A percentile compares a stretch with the other conserved stretches of the same genome.
Evolutionary conservation across 768 basidiomycete species (phyloP).

Genomic region (Phanerodontia chrysosporium): DNA sequence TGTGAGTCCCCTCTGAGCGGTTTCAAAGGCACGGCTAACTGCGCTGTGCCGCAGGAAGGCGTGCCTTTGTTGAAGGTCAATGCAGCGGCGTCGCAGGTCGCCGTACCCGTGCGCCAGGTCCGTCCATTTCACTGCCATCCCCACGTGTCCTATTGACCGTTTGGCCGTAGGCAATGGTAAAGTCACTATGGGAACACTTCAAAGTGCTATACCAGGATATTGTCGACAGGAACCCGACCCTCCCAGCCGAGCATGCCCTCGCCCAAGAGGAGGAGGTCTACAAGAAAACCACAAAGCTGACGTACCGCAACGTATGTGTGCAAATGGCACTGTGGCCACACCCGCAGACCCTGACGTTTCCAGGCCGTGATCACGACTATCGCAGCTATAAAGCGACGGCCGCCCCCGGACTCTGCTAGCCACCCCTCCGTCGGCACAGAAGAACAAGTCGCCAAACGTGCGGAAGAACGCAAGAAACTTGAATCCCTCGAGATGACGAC

Average conservation of each 20-base stretch:
- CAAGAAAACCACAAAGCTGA: conserved; percentile 64
- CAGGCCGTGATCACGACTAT: conserved; percentile 52
- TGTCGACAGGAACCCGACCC: conserved; percentile 45
- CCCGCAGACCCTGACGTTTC: conserved; percentile 8
- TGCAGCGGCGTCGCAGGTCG: conserved; percentile 65
- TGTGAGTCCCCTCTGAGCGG: conserved; percentile 18
- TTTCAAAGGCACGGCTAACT: not conserved
- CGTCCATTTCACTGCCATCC: conserved; percentile 15
- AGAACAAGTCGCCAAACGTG: conserved; percentile 51
- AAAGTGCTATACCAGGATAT: conserved; percentile 59
- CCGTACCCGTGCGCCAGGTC: conserved; percentile 74
- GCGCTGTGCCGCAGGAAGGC: conserved; percentile 39
- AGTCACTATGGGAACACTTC: conserved; percentile 71
- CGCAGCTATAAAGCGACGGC: conserved; percentile 47
- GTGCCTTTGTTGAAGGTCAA: conserved; percentile 63
- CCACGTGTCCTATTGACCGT: not conserved
- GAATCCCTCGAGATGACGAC: conserved; percentile 50
- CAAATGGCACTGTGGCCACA: not conserved
- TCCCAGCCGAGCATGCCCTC: conserved; percentile 77
- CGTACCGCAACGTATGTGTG: conserved; percentile 73
- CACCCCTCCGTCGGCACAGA: conserved; percentile 82
- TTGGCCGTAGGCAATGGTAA: conserved; percentile 59
- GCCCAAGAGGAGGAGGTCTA: conserved; percentile 81
- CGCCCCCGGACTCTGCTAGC: conserved; percentile 48
- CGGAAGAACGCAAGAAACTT: conserved; percentile 50